Base-by-base conservation (phyloP, 192 early-diverging fungal genomes). In the Coemansia sp. region DNA sequence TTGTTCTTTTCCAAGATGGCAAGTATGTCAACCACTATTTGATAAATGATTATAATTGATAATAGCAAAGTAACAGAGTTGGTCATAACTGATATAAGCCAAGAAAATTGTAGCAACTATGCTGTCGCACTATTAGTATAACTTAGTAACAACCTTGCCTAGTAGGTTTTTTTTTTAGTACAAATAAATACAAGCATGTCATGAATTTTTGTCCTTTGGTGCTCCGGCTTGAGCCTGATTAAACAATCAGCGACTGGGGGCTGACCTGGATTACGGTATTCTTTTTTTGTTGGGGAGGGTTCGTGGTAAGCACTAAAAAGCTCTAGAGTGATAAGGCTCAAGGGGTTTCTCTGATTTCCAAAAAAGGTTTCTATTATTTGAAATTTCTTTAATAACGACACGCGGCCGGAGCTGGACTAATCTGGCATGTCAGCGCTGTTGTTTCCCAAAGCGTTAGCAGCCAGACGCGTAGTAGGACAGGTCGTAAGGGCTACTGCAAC, bases 361-460 rank as follows among this genome's bases (percentile, higher is more conserved):
- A 43, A 19, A 26, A 26, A 26, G 26, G 19, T n/a, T 21, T 4
- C 47, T n/a, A 49, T 10, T 9, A 21, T 6, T 39, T 61, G 28
- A 21, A 35, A 26, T 26, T 26, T 61, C 8, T 40, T 9, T 61
- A 57, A 33, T 17, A 49, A 49, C 8, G 47, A 19, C 47, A 49
- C 32, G 53, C 28, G 9, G 32, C 53, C 28, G 16, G 53, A 33
- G 53, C 53, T 61, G 32, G 28, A 59, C 38, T 61, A 61, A 61
- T 61, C 59, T 39, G 59, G 33, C 59, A 61, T 61, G 59, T 37
- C 59, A 16, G 13, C 59, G 21, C 59, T 61, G 59, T 19, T 61
- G 38, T 61, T 61, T 40, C 59, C 37, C 11, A 32, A 61, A 21
- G 35, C 38, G 19, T 10, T 19, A 39, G 21, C 59, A 23, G 21